phyloP scores from a whole-genome alignment of 768 basidiomycete species.

The Psilocybe sp. region DNA sequence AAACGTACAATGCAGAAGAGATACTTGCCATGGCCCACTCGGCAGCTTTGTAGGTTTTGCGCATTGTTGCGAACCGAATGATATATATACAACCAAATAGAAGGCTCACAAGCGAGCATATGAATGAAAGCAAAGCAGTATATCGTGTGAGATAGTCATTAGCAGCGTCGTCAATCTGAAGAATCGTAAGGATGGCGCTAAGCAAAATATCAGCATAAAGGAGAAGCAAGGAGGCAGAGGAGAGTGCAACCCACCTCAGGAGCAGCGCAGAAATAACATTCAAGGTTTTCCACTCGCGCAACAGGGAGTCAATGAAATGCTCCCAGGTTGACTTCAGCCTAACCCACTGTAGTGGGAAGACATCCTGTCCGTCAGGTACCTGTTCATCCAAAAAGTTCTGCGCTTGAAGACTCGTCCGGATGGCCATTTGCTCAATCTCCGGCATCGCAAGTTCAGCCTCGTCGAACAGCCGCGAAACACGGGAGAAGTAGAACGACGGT shows the following conservation, averaged over 20 bases:
- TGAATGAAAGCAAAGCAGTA: constrained; percentile 52
- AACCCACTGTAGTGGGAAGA: constrained; percentile 12
- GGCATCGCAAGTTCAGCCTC: constrained; percentile 61
- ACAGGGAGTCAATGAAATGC: constrained; percentile 24
- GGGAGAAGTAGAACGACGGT: constrained; percentile 63
- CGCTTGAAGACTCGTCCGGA: constrained; percentile 15
- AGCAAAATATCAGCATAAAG: not conserved
- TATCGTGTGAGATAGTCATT: constrained; percentile 55
- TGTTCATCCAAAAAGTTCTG: constrained; percentile 2
- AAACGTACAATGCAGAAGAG: not conserved
- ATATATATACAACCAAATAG: constrained; percentile 66
- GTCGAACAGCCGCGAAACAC: constrained; percentile 61
- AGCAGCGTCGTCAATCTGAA: constrained; percentile 37
- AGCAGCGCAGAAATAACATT: constrained; percentile 33
- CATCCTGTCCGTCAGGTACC: constrained; percentile 1
- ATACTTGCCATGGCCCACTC: constrained; percentile 56
- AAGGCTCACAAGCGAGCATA: constrained; percentile 60
- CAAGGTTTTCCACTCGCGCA: constrained; percentile 34
- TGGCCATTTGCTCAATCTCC: constrained; percentile 43
- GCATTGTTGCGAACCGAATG: constrained; percentile 62
- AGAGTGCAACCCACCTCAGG: constrained; percentile 20
- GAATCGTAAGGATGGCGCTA: constrained; percentile 33
- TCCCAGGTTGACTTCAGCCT: constrained; percentile 27
- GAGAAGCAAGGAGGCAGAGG: not conserved
- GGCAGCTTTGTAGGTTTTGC: constrained; percentile 59